Evolutionary conservation across 805 yeast species (phyloP).

Genomic region (Wickerhamomyces subpelliculosus): DNA sequence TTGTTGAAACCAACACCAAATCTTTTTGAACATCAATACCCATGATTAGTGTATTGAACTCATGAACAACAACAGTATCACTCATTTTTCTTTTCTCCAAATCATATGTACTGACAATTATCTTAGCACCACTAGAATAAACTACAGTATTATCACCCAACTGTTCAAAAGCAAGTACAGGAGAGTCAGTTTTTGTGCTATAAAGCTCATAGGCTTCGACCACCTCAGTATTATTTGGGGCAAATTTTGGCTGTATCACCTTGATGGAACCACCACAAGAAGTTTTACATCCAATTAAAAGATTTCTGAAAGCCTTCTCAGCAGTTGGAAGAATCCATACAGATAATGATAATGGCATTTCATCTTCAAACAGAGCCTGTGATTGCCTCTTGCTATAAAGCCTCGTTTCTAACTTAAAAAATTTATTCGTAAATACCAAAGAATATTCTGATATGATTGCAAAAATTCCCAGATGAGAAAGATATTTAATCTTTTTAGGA

Average conservation of each 20-base stretch:
- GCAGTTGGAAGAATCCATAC: conserved; percentile 26
- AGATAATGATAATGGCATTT: conserved; percentile 24
- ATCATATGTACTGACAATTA: conserved; percentile 11
- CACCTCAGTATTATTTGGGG: conserved; percentile 1
- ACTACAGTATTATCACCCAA: conserved; percentile 9
- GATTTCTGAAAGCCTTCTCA: conserved; percentile 16
- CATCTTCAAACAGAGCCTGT: conserved; percentile 12
- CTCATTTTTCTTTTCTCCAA: conserved; percentile 8
- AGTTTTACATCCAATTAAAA: conserved; percentile 28
- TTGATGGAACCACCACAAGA: conserved; percentile 17
- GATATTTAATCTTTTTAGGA: conserved; percentile 22
- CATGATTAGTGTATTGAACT: conserved; percentile 9
- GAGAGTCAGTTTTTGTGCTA: conserved; percentile 14
- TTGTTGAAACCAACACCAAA: conserved; percentile 21
- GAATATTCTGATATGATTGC: conserved; percentile 15
- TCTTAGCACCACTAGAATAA: conserved; percentile 12
- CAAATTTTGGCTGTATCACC: conserved; percentile 12
- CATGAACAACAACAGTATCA: conserved; percentile 6
- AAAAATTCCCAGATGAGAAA: conserved; percentile 16
- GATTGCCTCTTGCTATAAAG: conserved; percentile 5
- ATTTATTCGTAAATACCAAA: conserved; percentile 13
- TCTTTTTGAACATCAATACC: conserved; percentile 18
- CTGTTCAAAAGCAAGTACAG: conserved; percentile 17
- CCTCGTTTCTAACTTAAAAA: conserved; percentile 6
- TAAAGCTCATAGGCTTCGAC: conserved; percentile 12